Conservation (phyloP, 129 eudicot genomes). For the Pittosporum tobira region DNA sequence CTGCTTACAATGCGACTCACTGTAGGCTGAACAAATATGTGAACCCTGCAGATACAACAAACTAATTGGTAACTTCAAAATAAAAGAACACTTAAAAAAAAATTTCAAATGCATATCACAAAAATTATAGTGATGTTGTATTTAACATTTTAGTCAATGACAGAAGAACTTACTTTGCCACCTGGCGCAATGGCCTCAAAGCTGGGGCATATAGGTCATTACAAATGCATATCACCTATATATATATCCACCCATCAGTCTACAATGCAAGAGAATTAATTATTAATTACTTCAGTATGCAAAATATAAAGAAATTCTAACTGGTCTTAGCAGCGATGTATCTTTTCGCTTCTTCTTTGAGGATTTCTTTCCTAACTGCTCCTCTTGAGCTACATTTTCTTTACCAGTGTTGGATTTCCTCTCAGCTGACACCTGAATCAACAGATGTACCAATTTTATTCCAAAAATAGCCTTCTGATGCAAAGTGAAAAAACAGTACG, state of each 20-base stretch:
- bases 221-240: conserved; percentile 91
- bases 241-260: conserved; percentile 8
- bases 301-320: conserved; percentile 24
- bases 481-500: background rate
- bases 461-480: background rate
- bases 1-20: conserved; percentile 85
- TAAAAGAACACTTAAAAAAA: conserved; percentile 1
- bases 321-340: conserved; percentile 72
- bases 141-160: background rate
- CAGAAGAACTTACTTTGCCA: conserved; percentile 68
- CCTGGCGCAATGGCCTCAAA: conserved; percentile 76
- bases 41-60: conserved; percentile 58
- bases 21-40: conserved; percentile 79
- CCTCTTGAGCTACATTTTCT: conserved; percentile 37
- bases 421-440: conserved; percentile 70
- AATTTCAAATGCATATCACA: no score
- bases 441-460: background rate
- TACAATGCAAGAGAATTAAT: conserved; percentile 10
- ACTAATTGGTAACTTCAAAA: background rate
- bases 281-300: conserved; percentile 10
- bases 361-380: conserved; percentile 34
- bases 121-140: background rate
- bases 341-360: conserved; percentile 51
- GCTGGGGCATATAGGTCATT: conserved; percentile 97
- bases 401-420: conserved; percentile 45